A percentile compares a stretch with the other conserved stretches of the same genome.
Conservation (phyloP, 495 filamentous ascomycete species). For the Terfezia claveryi region DNA sequence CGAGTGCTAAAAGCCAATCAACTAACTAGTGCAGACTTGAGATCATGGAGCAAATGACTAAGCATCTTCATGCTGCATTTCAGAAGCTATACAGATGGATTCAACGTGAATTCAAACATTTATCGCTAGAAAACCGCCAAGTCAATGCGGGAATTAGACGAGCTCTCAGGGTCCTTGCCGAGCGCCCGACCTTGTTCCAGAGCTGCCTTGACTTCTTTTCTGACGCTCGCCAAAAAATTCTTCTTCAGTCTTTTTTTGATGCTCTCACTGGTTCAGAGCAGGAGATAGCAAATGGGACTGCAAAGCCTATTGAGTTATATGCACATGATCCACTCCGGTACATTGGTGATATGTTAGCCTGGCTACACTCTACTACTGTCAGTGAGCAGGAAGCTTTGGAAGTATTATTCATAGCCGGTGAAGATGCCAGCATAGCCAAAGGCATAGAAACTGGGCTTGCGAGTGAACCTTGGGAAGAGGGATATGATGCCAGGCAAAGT, state of each 20-base stretch:
- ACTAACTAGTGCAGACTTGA: slow-evolving; percentile 25
- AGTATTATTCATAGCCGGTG: slow-evolving; percentile 71
- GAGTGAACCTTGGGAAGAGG: slow-evolving; percentile 64
- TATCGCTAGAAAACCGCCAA: slow-evolving; percentile 88
- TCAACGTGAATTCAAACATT: slow-evolving; percentile 71
- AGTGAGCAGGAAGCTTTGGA: slow-evolving; percentile 87
- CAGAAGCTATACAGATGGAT: slow-evolving; percentile 93
- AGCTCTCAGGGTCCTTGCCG: slow-evolving; percentile 69
- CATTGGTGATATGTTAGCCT: slow-evolving; percentile 92
- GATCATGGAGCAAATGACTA: slow-evolving; percentile 73
- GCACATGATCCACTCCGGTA: slow-evolving; percentile 86
- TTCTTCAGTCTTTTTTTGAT: slow-evolving; percentile 78
- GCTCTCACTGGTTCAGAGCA: slow-evolving; percentile 55
- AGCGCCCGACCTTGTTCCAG: slow-evolving; percentile 75
- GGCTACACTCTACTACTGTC: slow-evolving; percentile 82
- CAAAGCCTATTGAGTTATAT: slow-evolving; percentile 84
- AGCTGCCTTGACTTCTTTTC: slow-evolving; percentile 86
- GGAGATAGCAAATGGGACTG: slow-evolving; percentile 23
- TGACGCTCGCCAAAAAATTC: slow-evolving; percentile 64
- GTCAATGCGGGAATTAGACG: slow-evolving; percentile 69
- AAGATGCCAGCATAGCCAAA: slow-evolving; percentile 47
- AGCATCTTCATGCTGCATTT: slow-evolving; percentile 70
- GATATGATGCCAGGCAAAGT: slow-evolving; percentile 65
- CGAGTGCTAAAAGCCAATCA: slow-evolving; percentile 1
- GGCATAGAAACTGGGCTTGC: slow-evolving; percentile 67